Evolutionary conservation across 2,329 filamentous ascomycete genomes (phyloP), one percentile per base, ranked within the genome.

Genomic region (Talaromyces sp.): DNA sequence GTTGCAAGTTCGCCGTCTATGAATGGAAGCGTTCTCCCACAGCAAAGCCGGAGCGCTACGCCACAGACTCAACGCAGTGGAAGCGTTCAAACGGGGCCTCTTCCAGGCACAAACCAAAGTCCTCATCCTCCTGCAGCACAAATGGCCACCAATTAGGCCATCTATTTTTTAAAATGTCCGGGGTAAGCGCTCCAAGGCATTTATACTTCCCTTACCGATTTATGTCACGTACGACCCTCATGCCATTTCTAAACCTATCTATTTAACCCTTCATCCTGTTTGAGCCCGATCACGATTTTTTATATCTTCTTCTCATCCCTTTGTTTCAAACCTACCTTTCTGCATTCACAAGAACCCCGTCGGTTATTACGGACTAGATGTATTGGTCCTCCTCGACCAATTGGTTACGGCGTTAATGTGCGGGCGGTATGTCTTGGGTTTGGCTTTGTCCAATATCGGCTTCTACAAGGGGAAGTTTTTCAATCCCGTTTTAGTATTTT

Each of bases 61-160:
- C 80, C 81, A 6, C 78, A 82, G 65, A 79, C 76, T 56, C 80
- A 82, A 69, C 76, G 80, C 62, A 78, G 77, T 68, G 75, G 75
- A 37, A 81, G 79, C 68, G 74, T 73, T n/a, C 79, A 80, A 66
- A 75, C 73, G 60, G 76, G 73, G n/a, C 66, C 73, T 24, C 72
- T 73, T 35, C 74, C 77, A 39, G 76, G 75, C 35, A 72, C 75
- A 24, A 78, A 70, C 66, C 78, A 79, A 66, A 81, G 79, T 61
- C 80, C 79, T 16, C 76, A 78, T 57, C 73, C 77, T 63, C 75
- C 78, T 41, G 75, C 78, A 62, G 78, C 76, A 27, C 79, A 81
- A 61, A 74, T 77, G 59, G 75, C 79, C 37, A 76, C 70, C 61
- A 76, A 73, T 61, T 78, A 70, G 73, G 33, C 19, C 41, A 13